phyloP scores from a whole-genome alignment of 768 basidiomycete species.

The Russula emetica region DNA sequence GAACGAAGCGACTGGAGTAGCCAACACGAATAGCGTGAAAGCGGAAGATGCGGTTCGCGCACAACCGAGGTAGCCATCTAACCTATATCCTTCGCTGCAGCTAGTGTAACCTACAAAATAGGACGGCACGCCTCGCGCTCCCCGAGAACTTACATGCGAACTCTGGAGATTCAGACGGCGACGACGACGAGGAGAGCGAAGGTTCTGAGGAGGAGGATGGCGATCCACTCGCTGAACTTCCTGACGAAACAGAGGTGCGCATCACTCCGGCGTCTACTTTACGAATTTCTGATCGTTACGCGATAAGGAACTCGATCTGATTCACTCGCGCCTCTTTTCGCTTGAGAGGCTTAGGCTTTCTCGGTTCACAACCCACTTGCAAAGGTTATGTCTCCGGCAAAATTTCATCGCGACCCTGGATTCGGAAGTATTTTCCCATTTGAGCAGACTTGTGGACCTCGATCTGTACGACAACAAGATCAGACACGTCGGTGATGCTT shows the following conservation, averaged over 20 bases:
- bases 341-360: conserved; percentile 62
- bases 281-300: conserved; percentile 11
- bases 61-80: conserved; percentile 13
- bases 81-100: not conserved
- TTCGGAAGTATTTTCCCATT: conserved; percentile 59
- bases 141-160: conserved; percentile 16
- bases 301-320: conserved; percentile 76
- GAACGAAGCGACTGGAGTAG: not conserved
- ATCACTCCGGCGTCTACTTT: not conserved
- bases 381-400: conserved; percentile 77
- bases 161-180: conserved; percentile 42
- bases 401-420: conserved; percentile 75
- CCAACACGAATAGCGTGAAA: not conserved
- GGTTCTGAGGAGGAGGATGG: conserved; percentile 33
- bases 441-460: conserved; percentile 76
- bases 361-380: conserved; percentile 67
- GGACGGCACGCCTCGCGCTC: conserved; percentile 25
- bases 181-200: conserved; percentile 48
- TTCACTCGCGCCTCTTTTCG: conserved; percentile 72
- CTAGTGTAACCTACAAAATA: not conserved
- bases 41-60: not conserved
- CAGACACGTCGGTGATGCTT: conserved; percentile 62
- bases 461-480: conserved; percentile 97
- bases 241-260: conserved; percentile 78
- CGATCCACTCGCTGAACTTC: conserved; percentile 72